Evolutionary conservation across 345 rosid species (phyloP).

Genomic region (Pelargonium nanum): DNA sequence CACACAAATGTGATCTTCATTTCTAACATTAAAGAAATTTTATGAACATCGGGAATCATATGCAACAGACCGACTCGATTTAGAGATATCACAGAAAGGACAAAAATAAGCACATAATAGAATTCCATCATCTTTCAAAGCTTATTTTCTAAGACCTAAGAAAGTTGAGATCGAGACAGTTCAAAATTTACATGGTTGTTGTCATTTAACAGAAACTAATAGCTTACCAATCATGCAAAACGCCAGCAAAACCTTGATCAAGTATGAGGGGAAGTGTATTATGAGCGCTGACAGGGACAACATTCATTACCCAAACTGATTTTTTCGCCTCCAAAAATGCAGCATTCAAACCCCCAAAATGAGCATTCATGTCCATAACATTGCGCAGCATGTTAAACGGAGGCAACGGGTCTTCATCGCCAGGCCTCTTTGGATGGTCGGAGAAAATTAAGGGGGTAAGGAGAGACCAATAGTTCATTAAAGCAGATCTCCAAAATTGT

Average conservation of each 20-base stretch:
- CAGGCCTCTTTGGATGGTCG: conserved; percentile 98
- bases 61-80: too few species aligned
- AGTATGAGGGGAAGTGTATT: conserved; percentile 81
- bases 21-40: too few species aligned
- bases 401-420: conserved; percentile 94
- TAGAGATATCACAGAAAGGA: too few species aligned
- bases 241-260: conserved; percentile 86
- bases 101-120: too few species aligned
- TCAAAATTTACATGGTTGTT: background rate
- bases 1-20: conserved; percentile 5
- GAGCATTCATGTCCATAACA: conserved; percentile 98
- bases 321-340: conserved; percentile 68
- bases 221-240: conserved; percentile 86
- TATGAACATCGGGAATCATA: too few species aligned
- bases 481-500: conserved; percentile 59
- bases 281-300: conserved; percentile 65
- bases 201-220: background rate
- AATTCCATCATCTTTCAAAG: too few species aligned
- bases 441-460: conserved; percentile 93
- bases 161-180: too few species aligned
- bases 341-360: conserved; percentile 68
- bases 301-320: conserved; percentile 93
- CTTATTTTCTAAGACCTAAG: too few species aligned
- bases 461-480: conserved; percentile 86
- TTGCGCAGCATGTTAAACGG: conserved; percentile 96